Conservation (phyloP, 2,329 filamentous ascomycete species). For the Fusarium verticillioides region DNA sequence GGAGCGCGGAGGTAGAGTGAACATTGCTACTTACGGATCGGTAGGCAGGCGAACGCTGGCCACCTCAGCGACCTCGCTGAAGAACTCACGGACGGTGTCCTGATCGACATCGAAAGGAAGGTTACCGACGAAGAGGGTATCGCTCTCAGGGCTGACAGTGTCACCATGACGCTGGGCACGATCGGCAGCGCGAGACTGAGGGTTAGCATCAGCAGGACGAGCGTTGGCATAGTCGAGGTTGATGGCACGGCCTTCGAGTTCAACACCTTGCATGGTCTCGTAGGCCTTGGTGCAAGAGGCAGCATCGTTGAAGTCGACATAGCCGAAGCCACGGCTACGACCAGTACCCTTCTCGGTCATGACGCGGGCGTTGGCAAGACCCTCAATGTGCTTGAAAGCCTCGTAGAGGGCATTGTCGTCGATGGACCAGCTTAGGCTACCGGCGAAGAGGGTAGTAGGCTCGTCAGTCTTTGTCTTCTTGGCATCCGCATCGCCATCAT, state of each 20-base stretch:
- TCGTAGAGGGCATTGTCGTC: constrained; percentile 84
- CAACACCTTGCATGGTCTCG: constrained; percentile 77
- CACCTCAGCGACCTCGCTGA: constrained; percentile 76
- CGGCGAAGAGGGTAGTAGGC: constrained; percentile 80
- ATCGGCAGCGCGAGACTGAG: constrained; percentile 68
- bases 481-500: constrained; percentile 58
- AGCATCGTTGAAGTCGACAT: constrained; percentile 82
- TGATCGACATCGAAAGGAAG: constrained; percentile 85
- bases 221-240: constrained; percentile 83
- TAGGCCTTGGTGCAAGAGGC: constrained; percentile 77
- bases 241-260: constrained; percentile 78
- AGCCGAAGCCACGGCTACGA: constrained; percentile 92
- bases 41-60: constrained; percentile 88
- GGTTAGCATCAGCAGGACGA: constrained; percentile 66
- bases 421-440: constrained; percentile 90
- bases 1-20: background rate
- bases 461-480: constrained; percentile 77
- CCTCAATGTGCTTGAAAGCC: constrained; percentile 84
- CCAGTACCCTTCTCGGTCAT: constrained; percentile 85
- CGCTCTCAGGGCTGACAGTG: constrained; percentile 79
- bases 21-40: constrained; percentile 68
- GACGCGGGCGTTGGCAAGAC: constrained; percentile 78
- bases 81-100: constrained; percentile 78
- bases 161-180: constrained; percentile 81
- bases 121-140: constrained; percentile 93